Evolutionary conservation across 2,329 filamentous ascomycete genomes (phyloP).

Genomic region (Nectriaceae sp.): DNA sequence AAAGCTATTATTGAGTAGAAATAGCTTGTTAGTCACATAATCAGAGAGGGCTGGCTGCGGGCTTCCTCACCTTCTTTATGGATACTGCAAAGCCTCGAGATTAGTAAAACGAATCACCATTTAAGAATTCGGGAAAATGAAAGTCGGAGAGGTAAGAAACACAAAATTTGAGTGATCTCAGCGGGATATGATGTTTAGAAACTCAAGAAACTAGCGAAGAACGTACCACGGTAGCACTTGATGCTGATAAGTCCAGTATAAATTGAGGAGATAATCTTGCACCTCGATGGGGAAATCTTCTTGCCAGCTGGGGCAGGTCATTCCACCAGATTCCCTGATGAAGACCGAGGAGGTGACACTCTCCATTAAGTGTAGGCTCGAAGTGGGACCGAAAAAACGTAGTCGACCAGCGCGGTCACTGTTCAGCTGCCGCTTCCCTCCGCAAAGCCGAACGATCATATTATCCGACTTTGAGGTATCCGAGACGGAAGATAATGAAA

Average conservation of each 20-base stretch:
- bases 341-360: not conserved
- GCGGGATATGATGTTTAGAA: not conserved
- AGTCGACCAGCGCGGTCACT: not conserved
- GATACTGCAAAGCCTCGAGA: not conserved
- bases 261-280: not conserved
- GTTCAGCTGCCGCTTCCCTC: not conserved
- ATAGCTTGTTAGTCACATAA: too few species aligned
- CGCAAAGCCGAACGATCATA: not conserved
- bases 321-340: not conserved
- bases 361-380: not conserved
- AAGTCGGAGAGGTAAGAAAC: too few species aligned
- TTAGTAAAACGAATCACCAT: too few species aligned
- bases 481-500: not conserved
- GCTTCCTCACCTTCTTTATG: not conserved
- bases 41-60: too few species aligned
- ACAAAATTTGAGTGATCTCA: not conserved
- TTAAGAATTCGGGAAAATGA: too few species aligned
- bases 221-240: not conserved
- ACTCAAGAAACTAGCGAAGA: too few species aligned
- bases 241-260: not conserved
- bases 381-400: not conserved
- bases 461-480: not conserved
- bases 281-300: not conserved
- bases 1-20: not conserved
- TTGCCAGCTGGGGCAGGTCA: not conserved